Conservation (phyloP, 139 green algal genomes). For the Chlamydomonas incerta region DNA sequence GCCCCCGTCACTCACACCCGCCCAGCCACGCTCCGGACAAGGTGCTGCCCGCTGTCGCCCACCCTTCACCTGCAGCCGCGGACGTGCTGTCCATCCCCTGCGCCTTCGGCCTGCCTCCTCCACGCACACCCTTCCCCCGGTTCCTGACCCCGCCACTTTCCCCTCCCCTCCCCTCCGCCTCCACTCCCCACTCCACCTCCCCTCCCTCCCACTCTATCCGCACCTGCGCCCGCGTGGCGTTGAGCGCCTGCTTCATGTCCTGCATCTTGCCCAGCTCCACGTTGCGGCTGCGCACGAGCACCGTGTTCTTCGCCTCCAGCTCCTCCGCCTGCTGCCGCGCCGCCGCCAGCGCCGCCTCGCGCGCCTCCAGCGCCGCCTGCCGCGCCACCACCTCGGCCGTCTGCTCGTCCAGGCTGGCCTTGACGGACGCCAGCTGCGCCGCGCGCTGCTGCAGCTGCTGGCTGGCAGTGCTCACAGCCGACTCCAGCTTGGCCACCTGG, state of each 20-base stretch:
- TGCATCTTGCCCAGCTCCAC: slow-evolving; percentile 36
- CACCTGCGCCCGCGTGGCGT: slow-evolving; percentile 30
- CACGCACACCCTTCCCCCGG: too few relatives aligned
- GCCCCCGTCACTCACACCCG: too few relatives aligned
- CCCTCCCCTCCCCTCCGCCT: neutral
- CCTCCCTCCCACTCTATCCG: neutral
- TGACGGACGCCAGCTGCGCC: neutral
- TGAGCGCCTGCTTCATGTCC: slow-evolving; percentile 46
- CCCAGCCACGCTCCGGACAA: too few relatives aligned
- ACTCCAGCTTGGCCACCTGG: slow-evolving; percentile 42
- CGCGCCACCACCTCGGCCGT: slow-evolving; percentile 18
- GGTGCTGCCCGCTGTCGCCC: too few relatives aligned
- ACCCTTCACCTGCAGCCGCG: too few relatives aligned
- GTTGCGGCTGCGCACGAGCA: neutral
- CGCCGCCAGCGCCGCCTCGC: slow-evolving; percentile 22
- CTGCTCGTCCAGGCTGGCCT: slow-evolving; percentile 24
- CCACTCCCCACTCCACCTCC: neutral
- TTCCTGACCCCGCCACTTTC: neutral
- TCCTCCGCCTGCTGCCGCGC: neutral
- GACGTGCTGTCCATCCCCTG: too few relatives aligned
- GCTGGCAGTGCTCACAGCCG: neutral
- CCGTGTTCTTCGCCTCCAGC: slow-evolving; percentile 15
- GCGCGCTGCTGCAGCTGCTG: slow-evolving; percentile 22
- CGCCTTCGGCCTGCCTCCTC: too few relatives aligned
- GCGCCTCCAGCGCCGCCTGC: slow-evolving; percentile 29